Evolutionary conservation across 129 eudicot genomes (phyloP).

Genomic region (Flaveria robusta): DNA sequence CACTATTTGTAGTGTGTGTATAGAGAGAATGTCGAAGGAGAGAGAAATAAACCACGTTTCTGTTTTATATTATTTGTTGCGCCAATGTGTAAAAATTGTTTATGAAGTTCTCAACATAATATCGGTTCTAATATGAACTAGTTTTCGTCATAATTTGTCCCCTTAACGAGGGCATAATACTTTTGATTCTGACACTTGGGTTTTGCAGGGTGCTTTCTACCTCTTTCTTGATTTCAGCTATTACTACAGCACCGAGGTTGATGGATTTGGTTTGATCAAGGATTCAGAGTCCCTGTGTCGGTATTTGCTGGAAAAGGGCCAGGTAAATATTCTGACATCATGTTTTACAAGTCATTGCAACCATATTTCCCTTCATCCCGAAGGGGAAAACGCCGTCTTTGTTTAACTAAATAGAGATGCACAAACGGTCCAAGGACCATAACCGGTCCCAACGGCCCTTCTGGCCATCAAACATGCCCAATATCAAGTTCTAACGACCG

Average conservation of each 20-base stretch:
- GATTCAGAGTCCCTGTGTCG: constrained; percentile 91
- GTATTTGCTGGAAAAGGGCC: constrained; percentile 86
- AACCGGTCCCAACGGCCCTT: not conserved
- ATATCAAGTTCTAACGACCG: not conserved
- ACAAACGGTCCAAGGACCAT: not conserved
- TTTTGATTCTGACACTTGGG: constrained; percentile 6
- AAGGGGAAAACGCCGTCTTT: not conserved
- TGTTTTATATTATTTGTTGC: too few species aligned
- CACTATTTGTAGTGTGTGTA: not conserved
- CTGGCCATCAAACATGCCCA: not conserved
- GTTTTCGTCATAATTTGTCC: not conserved
- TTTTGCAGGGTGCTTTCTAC: constrained; percentile 93
- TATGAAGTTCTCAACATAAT: too few species aligned
- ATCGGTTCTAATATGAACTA: not conserved
- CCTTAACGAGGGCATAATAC: not conserved
- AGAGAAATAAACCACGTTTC: too few species aligned
- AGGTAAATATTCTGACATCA: constrained; percentile 44
- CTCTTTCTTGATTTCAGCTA: constrained; percentile 92
- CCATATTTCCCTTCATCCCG: not conserved
- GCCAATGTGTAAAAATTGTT: too few species aligned
- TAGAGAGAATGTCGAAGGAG: too few species aligned
- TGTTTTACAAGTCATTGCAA: not conserved
- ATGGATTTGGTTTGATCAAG: constrained; percentile 75
- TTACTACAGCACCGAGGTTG: constrained; percentile 75
- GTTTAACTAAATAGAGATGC: not conserved